Evolutionary conservation across 208 protist genomes (phyloP), one percentile per base, ranked within the genome.

Genomic region (Trypanosoma melophagium): DNA sequence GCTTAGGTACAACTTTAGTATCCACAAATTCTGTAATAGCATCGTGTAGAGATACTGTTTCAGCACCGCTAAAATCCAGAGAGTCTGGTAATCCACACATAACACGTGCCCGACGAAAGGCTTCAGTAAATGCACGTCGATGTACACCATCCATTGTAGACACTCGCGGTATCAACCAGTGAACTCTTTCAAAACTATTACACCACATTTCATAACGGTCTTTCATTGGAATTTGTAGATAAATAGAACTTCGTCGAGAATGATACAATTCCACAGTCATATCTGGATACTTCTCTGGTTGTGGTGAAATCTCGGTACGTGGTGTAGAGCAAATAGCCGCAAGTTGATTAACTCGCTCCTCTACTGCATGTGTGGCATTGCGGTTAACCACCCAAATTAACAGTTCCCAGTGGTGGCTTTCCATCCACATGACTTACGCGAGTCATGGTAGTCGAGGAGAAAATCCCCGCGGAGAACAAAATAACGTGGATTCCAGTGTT

Each of bases 401-500:
- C 54, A 5, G 55, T 71, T 50, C 66, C 66, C 13, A 71, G 56
- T 21, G 66, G 45, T 17, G 31, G 45, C 2, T 19, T 19, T 7
- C 24, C 12, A 7, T 49, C 51, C 19, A 28, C 12, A 35, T 52
- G 38, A 56, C 63, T 53, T 38, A 31, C 59, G 58, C 3, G 41
- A 54, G 16, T 62, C 66, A 35, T 65, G 63, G 66, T 71, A 71
- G 28, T 71, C 55, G 7, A 71, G 49, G 9, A 56, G 14, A 52
- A 53, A 71, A 35, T 71, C 66, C 2, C 66, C 66, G n/a, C 59
- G 57, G 7, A 71, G 51, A 0, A 63, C 51, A 31, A 71, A 51
- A 35, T 63, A 63, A 38, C 66, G 66, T 7, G 66, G 38, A 12
- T 71, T 63, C 66, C 66, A 71, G 17, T 22, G 45, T 44, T 71